Conservation (phyloP, 2,329 filamentous ascomycete species). For the Nothophoma quercina region DNA sequence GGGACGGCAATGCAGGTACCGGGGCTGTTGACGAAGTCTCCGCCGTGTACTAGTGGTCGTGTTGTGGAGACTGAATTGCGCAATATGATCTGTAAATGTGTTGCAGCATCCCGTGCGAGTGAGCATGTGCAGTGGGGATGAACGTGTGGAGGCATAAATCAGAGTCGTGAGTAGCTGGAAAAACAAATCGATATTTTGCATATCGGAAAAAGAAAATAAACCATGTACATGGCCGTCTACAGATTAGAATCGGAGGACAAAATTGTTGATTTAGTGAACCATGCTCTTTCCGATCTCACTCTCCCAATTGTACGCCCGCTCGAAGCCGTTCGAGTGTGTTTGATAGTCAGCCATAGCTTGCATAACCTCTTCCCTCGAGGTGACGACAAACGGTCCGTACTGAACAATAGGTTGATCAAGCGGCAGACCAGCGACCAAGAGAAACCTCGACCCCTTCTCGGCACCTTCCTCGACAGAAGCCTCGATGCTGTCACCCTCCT, state of each 20-base stretch:
- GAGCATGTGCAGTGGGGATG: no score
- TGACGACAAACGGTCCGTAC: constrained; percentile 51
- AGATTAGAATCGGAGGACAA: not conserved
- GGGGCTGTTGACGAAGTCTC: not conserved
- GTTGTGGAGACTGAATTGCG: no score
- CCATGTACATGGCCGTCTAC: not conserved
- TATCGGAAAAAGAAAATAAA: not conserved
- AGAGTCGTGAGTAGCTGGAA: not conserved
- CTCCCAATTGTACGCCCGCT: constrained; percentile 78
- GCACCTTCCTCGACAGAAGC: constrained; percentile 72
- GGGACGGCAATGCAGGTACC: not conserved
- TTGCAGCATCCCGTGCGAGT: no score
- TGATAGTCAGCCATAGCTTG: constrained; percentile 50
- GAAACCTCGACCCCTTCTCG: constrained; percentile 64
- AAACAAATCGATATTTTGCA: not conserved
- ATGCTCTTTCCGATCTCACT: constrained; percentile 67
- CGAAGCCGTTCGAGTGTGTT: constrained; percentile 48
- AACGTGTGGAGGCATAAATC: no score
- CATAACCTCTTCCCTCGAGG: constrained; percentile 46
- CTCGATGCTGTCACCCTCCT: constrained; percentile 77
- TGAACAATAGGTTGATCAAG: constrained; percentile 51
- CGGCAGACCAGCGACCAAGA: constrained; percentile 78
- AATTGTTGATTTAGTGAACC: constrained; percentile 30
- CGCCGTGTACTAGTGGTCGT: not conserved
- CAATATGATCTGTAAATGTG: no score